A percentile compares a stretch with the other conserved stretches of the same genome.
phyloP scores from a whole-genome alignment of 1,139 yeast species.

The Pichia sp. region DNA sequence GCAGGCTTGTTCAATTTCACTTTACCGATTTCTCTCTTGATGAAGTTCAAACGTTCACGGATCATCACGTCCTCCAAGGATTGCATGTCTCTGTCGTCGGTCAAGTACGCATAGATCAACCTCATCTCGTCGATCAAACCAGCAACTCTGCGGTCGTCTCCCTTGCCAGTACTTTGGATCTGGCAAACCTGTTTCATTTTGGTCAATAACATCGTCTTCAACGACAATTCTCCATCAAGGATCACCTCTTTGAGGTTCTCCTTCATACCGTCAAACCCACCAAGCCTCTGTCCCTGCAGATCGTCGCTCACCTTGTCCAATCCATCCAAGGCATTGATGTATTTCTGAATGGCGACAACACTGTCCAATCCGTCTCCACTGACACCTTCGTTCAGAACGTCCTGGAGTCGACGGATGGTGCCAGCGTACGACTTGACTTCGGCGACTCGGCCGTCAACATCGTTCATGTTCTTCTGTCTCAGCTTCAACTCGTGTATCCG shows the following conservation, averaged over 20 bases:
- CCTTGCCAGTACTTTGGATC: constrained; percentile 40
- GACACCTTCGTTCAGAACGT: background rate
- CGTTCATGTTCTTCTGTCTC: constrained; percentile 58
- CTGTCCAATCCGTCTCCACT: constrained; percentile 36
- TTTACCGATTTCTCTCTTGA: constrained; percentile 14
- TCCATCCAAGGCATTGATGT: constrained; percentile 38
- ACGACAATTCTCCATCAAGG: constrained; percentile 43
- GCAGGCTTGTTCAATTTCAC: constrained; percentile 19
- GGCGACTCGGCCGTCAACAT: constrained; percentile 57
- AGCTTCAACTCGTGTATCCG: constrained; percentile 58
- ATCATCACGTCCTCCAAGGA: constrained; percentile 22
- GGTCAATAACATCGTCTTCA: constrained; percentile 38
- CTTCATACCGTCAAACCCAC: constrained; percentile 49
- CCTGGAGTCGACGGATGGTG: constrained; percentile 8
- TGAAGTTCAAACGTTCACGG: constrained; percentile 23
- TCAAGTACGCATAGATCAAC: constrained; percentile 38
- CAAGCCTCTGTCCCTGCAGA: constrained; percentile 37
- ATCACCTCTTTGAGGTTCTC: constrained; percentile 46
- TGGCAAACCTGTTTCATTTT: constrained; percentile 26
- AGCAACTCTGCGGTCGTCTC: constrained; percentile 37
- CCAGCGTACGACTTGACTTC: constrained; percentile 68
- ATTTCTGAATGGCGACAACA: constrained; percentile 32
- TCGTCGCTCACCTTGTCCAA: constrained; percentile 38
- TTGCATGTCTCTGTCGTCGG: constrained; percentile 22
- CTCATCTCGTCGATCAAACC: constrained; percentile 44